These are phyloP conservation scores for Hydrangea macrophylla DNA, from an alignment of 148 eudicot species.

Conservation along the genomic window DNA sequence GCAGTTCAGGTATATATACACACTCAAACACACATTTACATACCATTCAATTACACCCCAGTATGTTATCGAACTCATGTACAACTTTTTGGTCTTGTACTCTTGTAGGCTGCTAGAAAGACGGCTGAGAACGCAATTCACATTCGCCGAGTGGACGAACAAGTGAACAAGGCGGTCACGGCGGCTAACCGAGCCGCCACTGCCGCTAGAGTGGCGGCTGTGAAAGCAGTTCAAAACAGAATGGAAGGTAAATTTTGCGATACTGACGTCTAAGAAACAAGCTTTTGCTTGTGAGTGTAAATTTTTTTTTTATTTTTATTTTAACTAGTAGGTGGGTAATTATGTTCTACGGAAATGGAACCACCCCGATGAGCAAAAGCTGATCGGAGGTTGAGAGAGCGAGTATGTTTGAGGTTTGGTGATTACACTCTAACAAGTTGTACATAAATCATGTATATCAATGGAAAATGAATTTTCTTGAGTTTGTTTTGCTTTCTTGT, in stretches of 20 bases:
- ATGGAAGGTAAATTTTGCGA: conserved; percentile 61
- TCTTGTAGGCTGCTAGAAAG: conserved; percentile 71
- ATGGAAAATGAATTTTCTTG: conserved; percentile 33
- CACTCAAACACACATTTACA: too few relatives aligned
- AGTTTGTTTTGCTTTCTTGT: background rate
- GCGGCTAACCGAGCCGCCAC: conserved; percentile 91
- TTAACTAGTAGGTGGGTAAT: conserved; percentile 1
- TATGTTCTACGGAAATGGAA: conserved; percentile 15
- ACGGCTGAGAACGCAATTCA: conserved; percentile 72
- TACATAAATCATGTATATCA: conserved; percentile 50
- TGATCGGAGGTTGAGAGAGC: conserved; percentile 55
- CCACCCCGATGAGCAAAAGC: conserved; percentile 59
- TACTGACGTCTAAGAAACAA: conserved; percentile 29
- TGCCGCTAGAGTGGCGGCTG: conserved; percentile 94
- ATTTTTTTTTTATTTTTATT: conserved; percentile 14
- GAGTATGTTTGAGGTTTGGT: conserved; percentile 19
- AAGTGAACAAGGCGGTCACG: conserved; percentile 69
- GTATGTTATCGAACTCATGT: background rate
- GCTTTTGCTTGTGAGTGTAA: conserved; percentile 28
- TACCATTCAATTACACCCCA: background rate
- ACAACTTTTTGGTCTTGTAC: background rate
- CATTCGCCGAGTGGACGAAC: conserved; percentile 65
- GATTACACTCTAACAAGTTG: conserved; percentile 39
- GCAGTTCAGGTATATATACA: conserved; percentile 85
- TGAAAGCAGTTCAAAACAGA: conserved; percentile 83